phyloP scores from a whole-genome alignment of 2,329 filamentous ascomycete genomes.

The Pezicula carpinea region DNA sequence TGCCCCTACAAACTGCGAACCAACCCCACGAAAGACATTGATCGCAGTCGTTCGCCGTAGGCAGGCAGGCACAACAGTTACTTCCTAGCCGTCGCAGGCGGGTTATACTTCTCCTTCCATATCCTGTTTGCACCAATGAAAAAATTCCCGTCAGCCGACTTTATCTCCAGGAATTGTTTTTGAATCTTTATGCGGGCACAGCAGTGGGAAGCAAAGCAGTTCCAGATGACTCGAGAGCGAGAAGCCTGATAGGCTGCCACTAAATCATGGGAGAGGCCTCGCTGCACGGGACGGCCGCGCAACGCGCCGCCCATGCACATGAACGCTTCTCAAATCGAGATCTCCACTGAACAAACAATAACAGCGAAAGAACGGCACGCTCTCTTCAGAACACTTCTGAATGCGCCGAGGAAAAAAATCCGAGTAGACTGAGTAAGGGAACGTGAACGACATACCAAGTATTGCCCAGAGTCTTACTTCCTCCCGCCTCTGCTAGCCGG shows the following conservation, averaged over 20 bases:
- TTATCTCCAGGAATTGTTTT: too few species aligned
- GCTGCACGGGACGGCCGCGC: slow-evolving; percentile 2
- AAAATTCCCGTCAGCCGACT: not conserved
- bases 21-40: too few species aligned
- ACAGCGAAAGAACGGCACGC: not conserved
- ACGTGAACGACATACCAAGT: slow-evolving; percentile 71
- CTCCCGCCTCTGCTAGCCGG: slow-evolving; percentile 82
- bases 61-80: not conserved
- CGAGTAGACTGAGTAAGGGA: not conserved
- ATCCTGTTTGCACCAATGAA: slow-evolving; percentile 1
- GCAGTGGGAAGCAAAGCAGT: not conserved
- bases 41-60: too few species aligned
- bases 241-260: slow-evolving; percentile 1
- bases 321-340: too few species aligned
- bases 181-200: not conserved
- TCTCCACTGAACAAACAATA: not conserved
- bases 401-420: not conserved
- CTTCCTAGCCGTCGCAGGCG: not conserved
- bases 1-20: too few species aligned
- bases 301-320: slow-evolving; percentile 2
- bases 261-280: not conserved
- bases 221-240: not conserved
- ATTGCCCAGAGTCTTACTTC: slow-evolving; percentile 88
- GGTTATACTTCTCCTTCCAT: slow-evolving; percentile 1
- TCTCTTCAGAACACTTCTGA: not conserved